Conservation (phyloP, 257 asterid genomes). For the Solanum ossicruentum region DNA sequence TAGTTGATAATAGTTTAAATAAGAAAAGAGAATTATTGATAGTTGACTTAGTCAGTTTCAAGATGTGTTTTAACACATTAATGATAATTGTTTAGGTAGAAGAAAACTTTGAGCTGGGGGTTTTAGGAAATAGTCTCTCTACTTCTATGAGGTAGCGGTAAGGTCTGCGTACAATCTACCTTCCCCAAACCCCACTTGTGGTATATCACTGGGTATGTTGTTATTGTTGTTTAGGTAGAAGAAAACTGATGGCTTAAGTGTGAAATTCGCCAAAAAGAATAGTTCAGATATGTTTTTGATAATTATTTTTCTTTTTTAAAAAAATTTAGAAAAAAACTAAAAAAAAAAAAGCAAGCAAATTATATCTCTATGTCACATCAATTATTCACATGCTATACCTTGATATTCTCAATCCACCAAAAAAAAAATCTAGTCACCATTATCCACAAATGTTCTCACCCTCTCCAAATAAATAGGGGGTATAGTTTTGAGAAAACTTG, state of each 20-base stretch:
- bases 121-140: no score
- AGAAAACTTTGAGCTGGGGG: no score
- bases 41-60: not conserved
- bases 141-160: no score
- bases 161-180: no score
- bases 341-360: not conserved
- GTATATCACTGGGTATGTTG: no score
- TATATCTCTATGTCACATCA: not conserved
- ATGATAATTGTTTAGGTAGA: not conserved
- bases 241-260: not conserved
- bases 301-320: no score
- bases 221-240: not conserved
- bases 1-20: not conserved
- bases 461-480: not conserved
- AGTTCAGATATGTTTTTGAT: no score
- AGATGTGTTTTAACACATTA: no score
- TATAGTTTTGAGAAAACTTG: not conserved
- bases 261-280: not conserved
- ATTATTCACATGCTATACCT: not conserved
- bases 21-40: no score
- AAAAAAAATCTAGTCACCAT: not conserved
- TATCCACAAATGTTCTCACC: not conserved
- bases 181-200: no score
- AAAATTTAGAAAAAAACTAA: no score
- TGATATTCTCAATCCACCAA: not conserved